These are phyloP conservation scores for Metschnikowia vanudenii DNA, from an alignment of 805 yeast species.

Conservation along the genomic window DNA sequence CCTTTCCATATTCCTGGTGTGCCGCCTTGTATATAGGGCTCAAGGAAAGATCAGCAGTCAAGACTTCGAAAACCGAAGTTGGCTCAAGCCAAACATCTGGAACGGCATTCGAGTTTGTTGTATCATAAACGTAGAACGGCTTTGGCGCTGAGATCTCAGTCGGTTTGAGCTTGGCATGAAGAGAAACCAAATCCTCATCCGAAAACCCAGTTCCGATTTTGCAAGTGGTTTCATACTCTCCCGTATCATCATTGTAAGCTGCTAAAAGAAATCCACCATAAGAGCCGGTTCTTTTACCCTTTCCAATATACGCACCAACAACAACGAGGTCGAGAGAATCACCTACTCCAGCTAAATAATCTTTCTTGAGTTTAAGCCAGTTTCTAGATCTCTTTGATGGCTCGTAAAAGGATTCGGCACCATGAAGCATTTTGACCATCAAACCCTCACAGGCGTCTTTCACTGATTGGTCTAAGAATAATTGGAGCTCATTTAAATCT, in stretches of 20 bases:
- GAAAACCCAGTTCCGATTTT: constrained; percentile 97
- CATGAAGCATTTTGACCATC: constrained; percentile 89
- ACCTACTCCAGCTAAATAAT: constrained; percentile 91
- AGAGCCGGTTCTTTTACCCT: constrained; percentile 90
- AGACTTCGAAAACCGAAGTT: constrained; percentile 74
- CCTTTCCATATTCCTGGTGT: constrained; percentile 66
- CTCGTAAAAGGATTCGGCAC: constrained; percentile 79
- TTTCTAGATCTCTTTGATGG: constrained; percentile 93
- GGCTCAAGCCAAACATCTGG: constrained; percentile 98
- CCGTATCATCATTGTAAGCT: constrained; percentile 85
- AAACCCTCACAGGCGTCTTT: constrained; percentile 91
- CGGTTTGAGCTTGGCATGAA: constrained; percentile 62
- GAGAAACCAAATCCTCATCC: constrained; percentile 68
- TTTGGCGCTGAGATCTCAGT: constrained; percentile 66
- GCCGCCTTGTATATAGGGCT: constrained; percentile 92
- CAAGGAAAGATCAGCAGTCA: constrained; percentile 86
- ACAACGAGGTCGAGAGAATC: constrained; percentile 93
- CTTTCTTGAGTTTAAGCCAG: constrained; percentile 95
- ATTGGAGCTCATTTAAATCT: constrained; percentile 71
- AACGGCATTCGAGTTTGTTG: constrained; percentile 55
- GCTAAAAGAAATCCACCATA: constrained; percentile 95
- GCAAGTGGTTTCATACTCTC: constrained; percentile 92
- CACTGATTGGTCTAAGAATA: constrained; percentile 83
- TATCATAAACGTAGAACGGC: constrained; percentile 64
- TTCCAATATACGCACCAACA: constrained; percentile 89